phyloP scores from a whole-genome alignment of 352 stramenopile species.

The Phytophthora gonapodyides region DNA sequence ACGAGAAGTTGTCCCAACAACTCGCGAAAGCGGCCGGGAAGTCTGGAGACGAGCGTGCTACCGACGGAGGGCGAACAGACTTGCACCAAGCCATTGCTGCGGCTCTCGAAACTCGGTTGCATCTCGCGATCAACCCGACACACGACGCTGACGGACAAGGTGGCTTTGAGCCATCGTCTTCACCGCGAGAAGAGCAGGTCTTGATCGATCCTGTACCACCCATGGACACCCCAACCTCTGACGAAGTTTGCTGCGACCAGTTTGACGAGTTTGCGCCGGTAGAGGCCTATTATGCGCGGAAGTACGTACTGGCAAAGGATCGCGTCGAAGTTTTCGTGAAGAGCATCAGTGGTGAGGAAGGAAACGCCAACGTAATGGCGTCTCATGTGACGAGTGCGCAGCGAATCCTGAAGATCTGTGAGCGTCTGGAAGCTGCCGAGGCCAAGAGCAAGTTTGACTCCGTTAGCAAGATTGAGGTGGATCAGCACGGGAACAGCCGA shows the following conservation, averaged over 20 bases:
- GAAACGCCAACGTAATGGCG: slow-evolving; percentile 6
- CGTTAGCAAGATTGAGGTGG: slow-evolving; percentile 65
- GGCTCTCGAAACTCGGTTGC: slow-evolving; percentile 57
- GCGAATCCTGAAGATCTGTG: slow-evolving; percentile 61
- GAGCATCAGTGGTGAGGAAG: slow-evolving; percentile 18
- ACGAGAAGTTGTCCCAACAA: slow-evolving; percentile 53
- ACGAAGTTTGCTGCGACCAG: slow-evolving; percentile 46
- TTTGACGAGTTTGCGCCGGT: slow-evolving; percentile 58
- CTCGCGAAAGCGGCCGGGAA: slow-evolving; percentile 21
- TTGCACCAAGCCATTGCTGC: slow-evolving; percentile 56
- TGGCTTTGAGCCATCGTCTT: slow-evolving; percentile 2
- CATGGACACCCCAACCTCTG: slow-evolving; percentile 8
- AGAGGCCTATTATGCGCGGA: slow-evolving; percentile 47
- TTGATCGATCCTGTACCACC: not conserved
- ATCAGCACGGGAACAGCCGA: slow-evolving; percentile 52
- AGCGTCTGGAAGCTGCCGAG: slow-evolving; percentile 54
- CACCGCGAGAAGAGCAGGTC: slow-evolving; percentile 2
- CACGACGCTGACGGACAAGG: slow-evolving; percentile 1
- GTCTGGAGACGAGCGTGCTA: slow-evolving; percentile 4
- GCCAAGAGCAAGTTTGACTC: slow-evolving; percentile 51
- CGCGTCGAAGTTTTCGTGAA: slow-evolving; percentile 25
- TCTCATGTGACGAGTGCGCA: slow-evolving; percentile 37
- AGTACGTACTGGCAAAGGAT: slow-evolving; percentile 51
- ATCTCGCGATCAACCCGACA: slow-evolving; percentile 39
- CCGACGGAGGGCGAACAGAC: slow-evolving; percentile 28